Base-by-base conservation (phyloP, 2,329 filamentous ascomycete genomes). In the Emergomyces orientalis region DNA sequence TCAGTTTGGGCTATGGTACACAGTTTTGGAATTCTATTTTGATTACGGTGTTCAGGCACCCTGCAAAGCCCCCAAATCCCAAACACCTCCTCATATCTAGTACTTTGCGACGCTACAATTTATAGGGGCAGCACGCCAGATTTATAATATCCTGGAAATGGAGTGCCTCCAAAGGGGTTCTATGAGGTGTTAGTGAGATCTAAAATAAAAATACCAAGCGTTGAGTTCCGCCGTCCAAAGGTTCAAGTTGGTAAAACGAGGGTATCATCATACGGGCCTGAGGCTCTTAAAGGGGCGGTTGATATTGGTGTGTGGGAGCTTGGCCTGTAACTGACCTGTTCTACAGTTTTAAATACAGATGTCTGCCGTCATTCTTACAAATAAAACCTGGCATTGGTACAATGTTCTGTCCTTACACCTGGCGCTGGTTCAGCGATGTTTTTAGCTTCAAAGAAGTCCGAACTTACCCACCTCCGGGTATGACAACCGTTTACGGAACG, bases 401-500 rank as follows among this genome's bases (percentile, higher is more conserved):
- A 54, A 2, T 2, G 0, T 6, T 17, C 9, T 51, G 11, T 17
- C 30, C 47, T 30, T 51, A 22, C n/a, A 41, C 11, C 6, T 41
- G n/a, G 19, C 34, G n/a, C 22, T 57, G n/a, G 22, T 25, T 43
- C 55, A 41, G 3, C 22, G 37, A 27, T 57, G 9, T 27, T 41
- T 41, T 27, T 43, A 57, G n/a, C 37, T 41, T 57, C 34, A 7
- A 19, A 3, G 19, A n/a, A 9, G 4, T 25, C 13, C 54, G 7
- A 47, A 22, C 43, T 22, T 57, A 9, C 6, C 37, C 22, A 5
- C 32, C 54, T 19, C 27, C 56, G 56, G 39, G 32, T 59, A 32
- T 32, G 37, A 59, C 39, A 59, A 59, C 56, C 56, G 14, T 30
- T 45, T 59, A 30, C 22, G 56, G 56, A 59, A 34, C 51, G 2